Evolutionary conservation across 2,329 filamentous ascomycete genomes (phyloP), one percentile per base, ranked within the genome.

Genomic region (Alternaria novae-zelandiae): DNA sequence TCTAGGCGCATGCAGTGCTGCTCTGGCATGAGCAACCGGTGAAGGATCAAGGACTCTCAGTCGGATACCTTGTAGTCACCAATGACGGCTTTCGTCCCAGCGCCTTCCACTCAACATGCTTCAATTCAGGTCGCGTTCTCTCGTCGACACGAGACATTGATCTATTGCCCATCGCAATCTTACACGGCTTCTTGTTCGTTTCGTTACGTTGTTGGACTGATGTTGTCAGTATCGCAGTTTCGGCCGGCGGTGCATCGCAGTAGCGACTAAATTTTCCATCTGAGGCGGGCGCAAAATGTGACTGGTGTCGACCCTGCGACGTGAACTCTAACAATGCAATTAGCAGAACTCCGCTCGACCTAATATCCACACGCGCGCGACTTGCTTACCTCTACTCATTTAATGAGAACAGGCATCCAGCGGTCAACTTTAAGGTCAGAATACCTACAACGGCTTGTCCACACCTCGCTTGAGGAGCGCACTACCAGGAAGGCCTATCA

Each of bases 201-300:
- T 6, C 6, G 15, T 2, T 36, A 15, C 12, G 8, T 41, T 23
- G 20, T 41, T 25, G 30, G 13, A 32, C 13, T 36, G 13, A 23
- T 23, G 28, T 36, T n/a, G 49, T 53, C 49, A 6, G 23, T 5
- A n/a, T 21, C 36, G 45, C 26, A 20, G 6, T 23, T 50, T n/a
- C 21, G 21, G 44, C 15, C 28, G 25, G 55, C 15, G 10, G 55
- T 36, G 55, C 45, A 36, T 47, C 45, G 58, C 44, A n/a, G 58
- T 44, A 61, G 58, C 58, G 58, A 61, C 58, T 57, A 61, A 57
- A 61, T 57, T 57, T 28, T 61, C 30, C 53, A 23, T 36, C 30
- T 53, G 49, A 41, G 23, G 53, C 25, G 45, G 53, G 17, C 55
- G 45, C 54, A 55, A 53, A 53, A 25, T 44, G 58, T 61, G 58